Evolutionary conservation across 169 alveolate species (phyloP).

Genomic region (Plasmodium chabaudi): DNA sequence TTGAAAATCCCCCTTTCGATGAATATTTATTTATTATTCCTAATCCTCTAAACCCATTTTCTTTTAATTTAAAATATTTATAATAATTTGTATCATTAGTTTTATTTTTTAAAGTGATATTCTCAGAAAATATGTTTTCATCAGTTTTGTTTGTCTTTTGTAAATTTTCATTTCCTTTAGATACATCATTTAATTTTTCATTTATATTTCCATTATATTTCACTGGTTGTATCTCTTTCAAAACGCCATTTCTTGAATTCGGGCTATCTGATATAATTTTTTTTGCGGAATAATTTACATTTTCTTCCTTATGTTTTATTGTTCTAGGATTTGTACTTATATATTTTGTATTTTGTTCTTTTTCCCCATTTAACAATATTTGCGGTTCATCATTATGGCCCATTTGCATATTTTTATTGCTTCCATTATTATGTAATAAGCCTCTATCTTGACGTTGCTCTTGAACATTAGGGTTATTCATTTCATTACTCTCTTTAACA

Average conservation of each 20-base stretch:
- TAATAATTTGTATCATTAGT: constrained; percentile 49
- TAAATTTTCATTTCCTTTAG: constrained; percentile 17
- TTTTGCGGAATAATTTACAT: constrained; percentile 14
- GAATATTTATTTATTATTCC: constrained; percentile 76
- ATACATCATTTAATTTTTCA: constrained; percentile 21
- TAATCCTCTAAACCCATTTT: constrained; percentile 69
- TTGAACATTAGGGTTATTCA: constrained; percentile 5
- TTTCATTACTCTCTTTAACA: constrained; percentile 14
- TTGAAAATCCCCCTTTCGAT: constrained; percentile 67
- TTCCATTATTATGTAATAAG: constrained; percentile 12
- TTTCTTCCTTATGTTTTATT: constrained; percentile 7
- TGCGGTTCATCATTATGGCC: too few species aligned
- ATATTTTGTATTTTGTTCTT: constrained; percentile 1
- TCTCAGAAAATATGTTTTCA: constrained; percentile 46
- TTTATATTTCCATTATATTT: constrained; percentile 17
- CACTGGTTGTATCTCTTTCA: constrained; percentile 41
- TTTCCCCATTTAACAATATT: not conserved
- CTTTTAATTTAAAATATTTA: constrained; percentile 62
- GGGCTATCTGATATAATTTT: not conserved
- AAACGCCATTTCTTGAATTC: constrained; percentile 11
- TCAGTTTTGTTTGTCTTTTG: constrained; percentile 21
- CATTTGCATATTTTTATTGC: not conserved
- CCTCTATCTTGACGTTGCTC: not conserved
- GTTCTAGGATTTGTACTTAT: not conserved
- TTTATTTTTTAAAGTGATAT: constrained; percentile 44